Conservation (phyloP, 306 rosid species). For the Leucaena leucocephala region DNA sequence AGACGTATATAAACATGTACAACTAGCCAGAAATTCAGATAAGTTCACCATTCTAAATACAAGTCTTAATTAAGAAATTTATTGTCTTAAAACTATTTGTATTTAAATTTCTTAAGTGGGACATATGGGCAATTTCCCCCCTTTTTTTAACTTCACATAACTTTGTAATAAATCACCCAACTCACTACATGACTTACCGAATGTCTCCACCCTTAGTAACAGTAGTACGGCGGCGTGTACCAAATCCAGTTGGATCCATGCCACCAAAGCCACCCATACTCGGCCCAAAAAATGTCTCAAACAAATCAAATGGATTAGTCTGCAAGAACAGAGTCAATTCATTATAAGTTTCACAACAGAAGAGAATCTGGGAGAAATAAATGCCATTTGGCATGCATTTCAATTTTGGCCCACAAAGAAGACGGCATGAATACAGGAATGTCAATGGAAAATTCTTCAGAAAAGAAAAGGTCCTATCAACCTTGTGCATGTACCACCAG, state of each 20-base stretch:
- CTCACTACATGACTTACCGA: conserved; percentile 50
- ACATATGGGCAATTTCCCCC: neutral
- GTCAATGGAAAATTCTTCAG: conserved; percentile 3
- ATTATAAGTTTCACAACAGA: neutral
- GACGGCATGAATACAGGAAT: neutral
- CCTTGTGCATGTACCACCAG: conserved; percentile 4
- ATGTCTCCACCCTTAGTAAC: conserved; percentile 71
- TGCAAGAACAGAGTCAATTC: conserved; percentile 39
- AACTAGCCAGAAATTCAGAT: neutral
- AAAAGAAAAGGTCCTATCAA: conserved; percentile 12
- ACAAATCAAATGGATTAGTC: conserved; percentile 82
- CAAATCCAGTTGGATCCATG: conserved; percentile 61
- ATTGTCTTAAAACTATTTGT: neutral
- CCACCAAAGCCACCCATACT: conserved; percentile 68
- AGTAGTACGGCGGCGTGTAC: conserved; percentile 67
- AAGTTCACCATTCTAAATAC: neutral
- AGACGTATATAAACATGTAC: neutral
- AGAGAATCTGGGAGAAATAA: conserved; percentile 1
- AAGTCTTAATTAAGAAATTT: neutral
- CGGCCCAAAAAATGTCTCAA: conserved; percentile 75
- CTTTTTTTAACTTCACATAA: conserved; percentile 1
- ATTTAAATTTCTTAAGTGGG: neutral
- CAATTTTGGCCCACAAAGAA: conserved; percentile 25
- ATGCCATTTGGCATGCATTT: conserved; percentile 27
- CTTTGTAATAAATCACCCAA: conserved; percentile 10